Base-by-base conservation (phyloP, 2,329 filamentous ascomycete species). In the Cordyceps farinosa region DNA sequence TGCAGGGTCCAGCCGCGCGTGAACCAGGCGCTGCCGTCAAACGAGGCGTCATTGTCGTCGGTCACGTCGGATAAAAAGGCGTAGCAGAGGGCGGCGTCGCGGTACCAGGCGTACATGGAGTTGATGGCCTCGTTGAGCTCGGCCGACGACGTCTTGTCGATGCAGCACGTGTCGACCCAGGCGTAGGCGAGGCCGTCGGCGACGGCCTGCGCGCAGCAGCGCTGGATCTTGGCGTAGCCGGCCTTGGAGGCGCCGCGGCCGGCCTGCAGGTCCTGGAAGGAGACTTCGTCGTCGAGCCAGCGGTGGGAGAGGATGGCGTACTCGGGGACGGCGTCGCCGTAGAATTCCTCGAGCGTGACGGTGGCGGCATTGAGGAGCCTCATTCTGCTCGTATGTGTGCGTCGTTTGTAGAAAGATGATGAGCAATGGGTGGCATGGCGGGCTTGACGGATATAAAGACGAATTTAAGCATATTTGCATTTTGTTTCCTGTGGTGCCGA, bases 1-100 rank as follows among this genome's bases (percentile, higher is more conserved):
- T 89, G 88, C 66, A 88, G 76, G 0, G 87, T 90, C 69, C 86
- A 84, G n/a, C 74, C 74, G 83, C 81, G 66, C 1, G 68, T 71
- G 59, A 76, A 76, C 74, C 75, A 77, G 7, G 70, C 66, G 53
- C 63, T 63, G 8, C n/a, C 29, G 4, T 58, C 47, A 55, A 67
- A 67, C 7, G 22, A 45, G 27, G 58, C 38, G 11, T 58, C 50
- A 22, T 22, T 22, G 22, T 22, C 22, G 22, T 22, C 36, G 15
- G 17, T 3, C 29, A 61, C 67, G n/a, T 72, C 70, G 42, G 48
- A 32, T 1, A 73, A 67, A 22, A 66, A 70, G 52, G 67, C 69
- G 58, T 71, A 72, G 64, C 70, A 72, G 7, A 67, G 56, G 11
- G 34, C 65, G 2, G 72, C 64, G 29, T 67, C 61, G n/a, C 63